Evolutionary conservation across 345 rosid genomes (phyloP), one percentile per base, ranked within the genome.

Genomic region (Salix viminalis): DNA sequence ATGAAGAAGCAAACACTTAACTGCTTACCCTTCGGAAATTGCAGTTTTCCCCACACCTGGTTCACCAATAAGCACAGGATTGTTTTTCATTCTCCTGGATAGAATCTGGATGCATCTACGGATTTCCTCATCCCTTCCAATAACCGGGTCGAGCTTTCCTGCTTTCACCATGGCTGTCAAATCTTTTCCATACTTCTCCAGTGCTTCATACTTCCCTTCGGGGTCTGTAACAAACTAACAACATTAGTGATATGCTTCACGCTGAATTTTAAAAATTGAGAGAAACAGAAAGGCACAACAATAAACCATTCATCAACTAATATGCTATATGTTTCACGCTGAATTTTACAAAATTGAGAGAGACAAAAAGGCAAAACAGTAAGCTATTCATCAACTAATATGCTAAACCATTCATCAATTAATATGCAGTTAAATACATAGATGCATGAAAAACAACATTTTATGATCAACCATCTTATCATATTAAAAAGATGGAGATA

Each of bases 1-100:
- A 18, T 62, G 65, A 36, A 48, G 3, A 71, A 32, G 44, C 13
- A 67, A 65, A 41, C 16, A 13, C 39, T 24, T 56, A 42, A 65
- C 34, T 60, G 77, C 83, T 85, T 84, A 96, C 99, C 99, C 99
- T 84, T 96, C 98, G 50, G 99, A 94, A 56, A 96, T 92, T 69
- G 99, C 99, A 80, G 99, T 94, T 89, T 96, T 96, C 56, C 99
- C 99, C 70, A 94, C 99, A 70, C 99, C 99, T 6, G 98, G 98
- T 82, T 96, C 99, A 83, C 98, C 98, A 50, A 96, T 96, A 70
- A 94, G 88, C 77, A 96, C 99, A 42, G 98, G 99, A 75, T 96
- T 96, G 88, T 96, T 96, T 87, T 96, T 96, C 3, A 98, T 96
- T 79, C 99, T 92, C 90, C 99, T 91, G 0, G 98, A 96, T 37